Conservation (phyloP, 73 alveolate genomes). For the Stentor roeselii region DNA sequence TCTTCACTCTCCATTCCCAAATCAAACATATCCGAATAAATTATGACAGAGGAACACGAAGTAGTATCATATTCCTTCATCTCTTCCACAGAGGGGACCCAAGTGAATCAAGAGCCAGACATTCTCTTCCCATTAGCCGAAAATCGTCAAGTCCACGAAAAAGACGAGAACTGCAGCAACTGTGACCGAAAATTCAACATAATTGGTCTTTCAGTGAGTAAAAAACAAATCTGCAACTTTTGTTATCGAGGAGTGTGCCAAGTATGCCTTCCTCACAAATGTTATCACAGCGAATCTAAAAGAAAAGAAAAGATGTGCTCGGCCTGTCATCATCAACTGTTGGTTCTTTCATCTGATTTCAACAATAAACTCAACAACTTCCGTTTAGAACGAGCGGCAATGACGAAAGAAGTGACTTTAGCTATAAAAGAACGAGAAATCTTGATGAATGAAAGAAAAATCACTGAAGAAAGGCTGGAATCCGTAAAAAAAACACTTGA, state of each 20-base stretch:
- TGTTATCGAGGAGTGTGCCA: conserved; percentile 9
- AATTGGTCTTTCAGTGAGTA: neutral
- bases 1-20: too few species aligned
- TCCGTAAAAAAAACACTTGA: neutral
- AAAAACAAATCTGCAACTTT: neutral
- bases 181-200: neutral
- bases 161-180: neutral
- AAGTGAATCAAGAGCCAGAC: conserved; percentile 8
- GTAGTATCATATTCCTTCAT: too few species aligned
- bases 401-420: neutral
- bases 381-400: neutral
- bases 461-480: neutral
- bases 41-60: too few species aligned
- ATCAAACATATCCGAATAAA: too few species aligned
- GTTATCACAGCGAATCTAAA: neutral
- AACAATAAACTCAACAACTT: too few species aligned
- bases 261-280: neutral
- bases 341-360: neutral
- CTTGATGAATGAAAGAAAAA: neutral
- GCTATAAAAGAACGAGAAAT: neutral
- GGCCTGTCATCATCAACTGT: neutral
- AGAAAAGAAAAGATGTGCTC: conserved; percentile 16
- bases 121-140: neutral
- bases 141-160: neutral
- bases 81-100: too few species aligned